A percentile compares a stretch with the other conserved stretches of the same genome.
These are phyloP conservation scores for Penicillium chermesinum DNA, from an alignment of 495 filamentous ascomycete genomes.

Conservation along the genomic window DNA sequence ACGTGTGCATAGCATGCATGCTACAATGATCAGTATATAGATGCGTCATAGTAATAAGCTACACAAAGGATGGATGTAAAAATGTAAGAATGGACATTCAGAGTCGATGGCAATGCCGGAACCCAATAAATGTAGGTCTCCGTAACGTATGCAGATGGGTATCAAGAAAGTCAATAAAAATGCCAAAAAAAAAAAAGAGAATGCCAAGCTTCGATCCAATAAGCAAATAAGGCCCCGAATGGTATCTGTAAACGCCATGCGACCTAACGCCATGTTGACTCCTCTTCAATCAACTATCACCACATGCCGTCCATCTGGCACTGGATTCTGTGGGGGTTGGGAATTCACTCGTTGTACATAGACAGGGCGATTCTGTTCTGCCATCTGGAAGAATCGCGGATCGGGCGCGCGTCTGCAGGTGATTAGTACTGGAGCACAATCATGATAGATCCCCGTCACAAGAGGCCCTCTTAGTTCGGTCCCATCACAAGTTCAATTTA, in stretches of 20 bases:
- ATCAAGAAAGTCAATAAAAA: constrained; percentile 22
- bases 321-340: constrained; percentile 14
- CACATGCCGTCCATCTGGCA: constrained; percentile 23
- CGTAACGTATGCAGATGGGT: constrained; percentile 27
- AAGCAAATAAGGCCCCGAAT: not conserved
- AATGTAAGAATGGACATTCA: not conserved
- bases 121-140: constrained; percentile 8
- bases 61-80: not conserved
- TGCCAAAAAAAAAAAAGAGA: constrained; percentile 2
- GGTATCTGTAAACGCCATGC: not conserved
- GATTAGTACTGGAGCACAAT: not conserved
- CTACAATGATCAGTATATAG: too few species aligned
- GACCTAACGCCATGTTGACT: constrained; percentile 1
- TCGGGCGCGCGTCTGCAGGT: constrained; percentile 14
- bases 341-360: constrained; percentile 25
- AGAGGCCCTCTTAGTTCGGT: too few species aligned
- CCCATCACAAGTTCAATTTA: too few species aligned
- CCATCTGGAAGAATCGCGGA: constrained; percentile 17
- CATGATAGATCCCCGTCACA: too few species aligned
- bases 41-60: not conserved
- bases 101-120: not conserved
- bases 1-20: too few species aligned
- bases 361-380: constrained; percentile 23
- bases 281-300: constrained; percentile 33
- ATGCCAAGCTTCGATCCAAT: constrained; percentile 1